Conservation (phyloP, 75 land plant genomes). For the Picea sitchensis region DNA sequence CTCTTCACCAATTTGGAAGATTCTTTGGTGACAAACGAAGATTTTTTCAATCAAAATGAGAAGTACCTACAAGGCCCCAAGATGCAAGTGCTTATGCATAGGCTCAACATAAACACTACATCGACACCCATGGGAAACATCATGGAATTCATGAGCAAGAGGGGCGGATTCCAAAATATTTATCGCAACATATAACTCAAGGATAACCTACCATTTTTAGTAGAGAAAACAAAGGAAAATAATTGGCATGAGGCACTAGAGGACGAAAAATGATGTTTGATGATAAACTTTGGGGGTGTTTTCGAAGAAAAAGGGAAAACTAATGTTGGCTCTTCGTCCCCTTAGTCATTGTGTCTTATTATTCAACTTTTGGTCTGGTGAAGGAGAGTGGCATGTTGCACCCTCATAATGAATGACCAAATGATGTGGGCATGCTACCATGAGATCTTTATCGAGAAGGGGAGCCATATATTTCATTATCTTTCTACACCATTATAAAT, state of each 20-base stretch:
- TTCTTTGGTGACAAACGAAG: conserved; percentile 56
- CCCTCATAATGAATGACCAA: too few relatives aligned
- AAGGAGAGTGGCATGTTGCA: too few relatives aligned
- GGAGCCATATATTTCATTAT: too few relatives aligned
- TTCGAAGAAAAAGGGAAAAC: not conserved
- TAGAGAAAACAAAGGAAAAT: conserved; percentile 9
- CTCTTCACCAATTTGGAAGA: conserved; percentile 16
- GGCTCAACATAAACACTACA: conserved; percentile 1
- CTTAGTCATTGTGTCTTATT: too few relatives aligned
- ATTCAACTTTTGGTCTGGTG: too few relatives aligned
- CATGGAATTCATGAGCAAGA: conserved; percentile 59
- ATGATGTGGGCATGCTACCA: too few relatives aligned
- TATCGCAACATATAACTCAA: conserved; percentile 32
- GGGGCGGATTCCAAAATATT: conserved; percentile 47
- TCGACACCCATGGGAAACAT: not conserved
- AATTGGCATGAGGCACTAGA: not conserved
- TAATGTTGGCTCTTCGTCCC: too few relatives aligned
- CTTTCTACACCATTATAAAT: too few relatives aligned
- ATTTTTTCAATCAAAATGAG: conserved; percentile 75
- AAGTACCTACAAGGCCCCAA: conserved; percentile 39
- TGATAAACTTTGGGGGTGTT: not conserved
- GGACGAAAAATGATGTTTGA: not conserved
- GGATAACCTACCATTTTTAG: not conserved
- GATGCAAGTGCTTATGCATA: conserved; percentile 4
- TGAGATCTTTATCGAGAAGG: too few relatives aligned